Evolutionary conservation across 768 basidiomycete species (phyloP), one percentile per base, ranked within the genome.

Genomic region (Hypholoma fasciculare): DNA sequence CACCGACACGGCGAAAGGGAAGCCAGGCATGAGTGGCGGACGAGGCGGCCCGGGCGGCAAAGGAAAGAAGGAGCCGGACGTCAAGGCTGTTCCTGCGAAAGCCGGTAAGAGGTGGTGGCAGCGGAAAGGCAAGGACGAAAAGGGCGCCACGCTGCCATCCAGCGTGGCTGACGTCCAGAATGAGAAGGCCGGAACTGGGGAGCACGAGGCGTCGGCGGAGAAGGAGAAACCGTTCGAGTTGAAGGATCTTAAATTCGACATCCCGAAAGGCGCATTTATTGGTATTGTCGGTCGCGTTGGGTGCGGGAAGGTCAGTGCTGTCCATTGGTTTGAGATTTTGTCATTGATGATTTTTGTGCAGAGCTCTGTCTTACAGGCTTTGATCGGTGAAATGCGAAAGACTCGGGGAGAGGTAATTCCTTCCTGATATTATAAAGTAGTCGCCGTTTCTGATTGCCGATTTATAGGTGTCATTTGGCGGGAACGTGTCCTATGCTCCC

Each of bases 251-350:
- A 75, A 79, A 50, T 61, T 87, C 20, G 61, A 64, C 34, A 67
- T 86, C 48, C 78, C 78, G 0, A 74, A 72, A 57, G 89, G 89
- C 13, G 75, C 86, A 17, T 83, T 91, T 38, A 76, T 90, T 9
- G 87, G 84, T 1, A 83, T 92, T 38, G 86, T 92, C 23, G 90
- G 90, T 16, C 78, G 82, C 9, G 86, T 92, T 36, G 90, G 90
- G 0, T 83, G 83, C 43, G 90, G 90, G 37, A 92, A 92, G 74
- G 81, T 84, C 30, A 4, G 67, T 39, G 13, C 16, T 49, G 17
- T 40, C 37, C 37, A 3, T 39, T n/a, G n/a, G n/a, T n/a, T n/a
- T n/a, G n/a, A 11, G 8, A 34, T 38, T 46, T 26, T 19, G 13
- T 37, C 17, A 20, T 57, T 3, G n/a, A 26, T 1, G n/a, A 17